Evolutionary conservation across 768 basidiomycete genomes (phyloP), one percentile per base, ranked within the genome.

Genomic region (Rhizopogon rudus): DNA sequence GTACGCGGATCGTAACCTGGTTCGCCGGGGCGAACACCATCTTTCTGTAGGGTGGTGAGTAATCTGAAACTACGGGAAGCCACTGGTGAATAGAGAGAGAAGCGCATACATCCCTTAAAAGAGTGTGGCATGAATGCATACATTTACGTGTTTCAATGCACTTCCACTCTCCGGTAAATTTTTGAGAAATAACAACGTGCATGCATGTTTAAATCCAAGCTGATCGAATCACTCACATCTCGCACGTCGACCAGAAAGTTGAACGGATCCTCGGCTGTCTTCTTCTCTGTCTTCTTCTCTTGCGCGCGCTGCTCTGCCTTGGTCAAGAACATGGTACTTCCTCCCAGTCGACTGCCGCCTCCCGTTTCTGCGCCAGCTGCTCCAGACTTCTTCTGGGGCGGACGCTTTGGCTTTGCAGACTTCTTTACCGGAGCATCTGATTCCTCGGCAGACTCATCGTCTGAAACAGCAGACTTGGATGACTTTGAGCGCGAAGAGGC

Each of bases 1-100:
- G 97, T 97, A 48, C 95, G 77, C 6, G 91, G 91, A 63, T 99
- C 96, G 63, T 98, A 98, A 13, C 87, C 83, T 0, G 88, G 83
- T 58, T 96, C 82, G n/a, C 81, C 83, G 25, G 91, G 91, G 53
- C 80, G 75, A 49, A 82, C 76, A 1, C 86, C 82, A 61, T 97
- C 92, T 78, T 88, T 93, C 91, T 93, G 60, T 9, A 8, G 20
- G 37, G 6, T n/a, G 5, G 13, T 49, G 3, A 49, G 48, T 22
- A 14, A 40, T 12, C 13, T 37, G 42, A 16, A 41, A 28, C 42
- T 16, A 17, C 41, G 43, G 3, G 33, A 35, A 2, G 1, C 12
- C 45, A 52, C 39, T 35, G 14, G 13, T 9, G 54, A 33, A 57
- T 52, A 56, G 14, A 62, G 4, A 2, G 9, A 2, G 9, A 22